Evolutionary conservation across 495 filamentous ascomycete species (phyloP).

Genomic region (Bombardia bombarda): DNA sequence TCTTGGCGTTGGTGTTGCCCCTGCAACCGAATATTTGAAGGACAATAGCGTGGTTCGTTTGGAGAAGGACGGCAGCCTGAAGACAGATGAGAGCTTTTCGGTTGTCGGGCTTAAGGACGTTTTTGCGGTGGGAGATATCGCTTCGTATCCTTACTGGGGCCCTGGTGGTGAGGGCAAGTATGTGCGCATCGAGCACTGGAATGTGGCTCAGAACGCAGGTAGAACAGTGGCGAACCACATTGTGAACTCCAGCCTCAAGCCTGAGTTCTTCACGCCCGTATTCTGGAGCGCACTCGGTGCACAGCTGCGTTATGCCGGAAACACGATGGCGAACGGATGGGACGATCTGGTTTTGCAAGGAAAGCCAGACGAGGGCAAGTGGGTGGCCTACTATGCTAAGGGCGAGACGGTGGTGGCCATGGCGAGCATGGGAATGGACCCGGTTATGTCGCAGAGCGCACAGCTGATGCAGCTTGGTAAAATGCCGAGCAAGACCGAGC

Average conservation of each 20-base stretch:
- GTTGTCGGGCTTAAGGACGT: conserved; percentile 69
- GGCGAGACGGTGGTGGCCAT: conserved; percentile 89
- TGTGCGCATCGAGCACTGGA: conserved; percentile 90
- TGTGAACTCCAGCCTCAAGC: conserved; percentile 46
- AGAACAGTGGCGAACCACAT: conserved; percentile 71
- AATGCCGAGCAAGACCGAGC: conserved; percentile 76
- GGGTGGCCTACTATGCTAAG: conserved; percentile 79
- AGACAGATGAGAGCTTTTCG: conserved; percentile 66
- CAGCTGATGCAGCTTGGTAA: conserved; percentile 77
- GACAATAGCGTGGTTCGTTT: conserved; percentile 59
- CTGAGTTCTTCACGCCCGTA: conserved; percentile 77
- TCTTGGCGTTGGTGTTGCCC: conserved; percentile 80
- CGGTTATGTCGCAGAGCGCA: conserved; percentile 70
- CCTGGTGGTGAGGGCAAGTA: conserved; percentile 66
- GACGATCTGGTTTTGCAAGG: conserved; percentile 78
- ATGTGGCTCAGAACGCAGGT: conserved; percentile 90
- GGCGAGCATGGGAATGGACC: conserved; percentile 84
- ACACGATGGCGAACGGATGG: conserved; percentile 62
- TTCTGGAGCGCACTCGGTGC: conserved; percentile 93
- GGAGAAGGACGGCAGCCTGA: conserved; percentile 72
- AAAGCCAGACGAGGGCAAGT: conserved; percentile 71
- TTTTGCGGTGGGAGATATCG: conserved; percentile 93
- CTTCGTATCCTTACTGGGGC: conserved; percentile 88
- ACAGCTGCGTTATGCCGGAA: conserved; percentile 88
- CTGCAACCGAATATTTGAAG: conserved; percentile 78